Evolutionary conservation across 768 basidiomycete genomes (phyloP).

Genomic region (Multifurca ochricompacta): DNA sequence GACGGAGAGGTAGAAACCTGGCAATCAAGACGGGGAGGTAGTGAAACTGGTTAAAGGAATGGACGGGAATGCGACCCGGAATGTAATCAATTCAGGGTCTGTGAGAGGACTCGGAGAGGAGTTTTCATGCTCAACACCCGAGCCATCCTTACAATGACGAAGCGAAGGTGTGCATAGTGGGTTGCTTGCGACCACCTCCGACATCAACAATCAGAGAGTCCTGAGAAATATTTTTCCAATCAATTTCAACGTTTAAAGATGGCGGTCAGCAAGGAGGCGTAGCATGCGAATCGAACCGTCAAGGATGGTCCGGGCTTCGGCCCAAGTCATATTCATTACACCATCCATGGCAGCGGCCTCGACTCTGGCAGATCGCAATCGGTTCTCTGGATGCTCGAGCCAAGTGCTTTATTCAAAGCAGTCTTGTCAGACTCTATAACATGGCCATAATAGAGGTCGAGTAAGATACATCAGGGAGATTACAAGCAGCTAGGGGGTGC

Average conservation of each 20-base stretch:
- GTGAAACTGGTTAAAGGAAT: too few relatives aligned
- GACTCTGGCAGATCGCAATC: not conserved
- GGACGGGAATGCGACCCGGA: too few relatives aligned
- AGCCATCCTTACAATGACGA: too few relatives aligned
- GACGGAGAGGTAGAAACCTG: too few relatives aligned
- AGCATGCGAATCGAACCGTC: not conserved
- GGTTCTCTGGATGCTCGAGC: slow-evolving; percentile 1
- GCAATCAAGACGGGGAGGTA: too few relatives aligned
- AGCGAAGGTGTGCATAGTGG: not conserved
- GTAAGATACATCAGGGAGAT: slow-evolving; percentile 23
- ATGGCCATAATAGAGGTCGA: slow-evolving; percentile 2
- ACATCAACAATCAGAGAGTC: slow-evolving; percentile 8
- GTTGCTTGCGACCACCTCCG: slow-evolving; percentile 4
- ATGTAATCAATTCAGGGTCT: too few relatives aligned
- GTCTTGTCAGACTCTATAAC: not conserved
- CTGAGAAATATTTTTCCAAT: not conserved
- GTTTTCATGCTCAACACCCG: too few relatives aligned
- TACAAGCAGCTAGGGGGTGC: not conserved
- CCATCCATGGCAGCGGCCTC: slow-evolving; percentile 5
- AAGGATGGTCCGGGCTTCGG: not conserved
- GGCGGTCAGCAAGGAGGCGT: not conserved
- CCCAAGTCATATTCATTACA: not conserved
- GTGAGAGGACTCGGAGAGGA: too few relatives aligned
- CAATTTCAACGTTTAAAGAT: not conserved
- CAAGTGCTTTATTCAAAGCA: slow-evolving; percentile 1